Evolutionary conservation across 495 filamentous ascomycete genomes (phyloP).

Genomic region (Penicillium waksmanii): DNA sequence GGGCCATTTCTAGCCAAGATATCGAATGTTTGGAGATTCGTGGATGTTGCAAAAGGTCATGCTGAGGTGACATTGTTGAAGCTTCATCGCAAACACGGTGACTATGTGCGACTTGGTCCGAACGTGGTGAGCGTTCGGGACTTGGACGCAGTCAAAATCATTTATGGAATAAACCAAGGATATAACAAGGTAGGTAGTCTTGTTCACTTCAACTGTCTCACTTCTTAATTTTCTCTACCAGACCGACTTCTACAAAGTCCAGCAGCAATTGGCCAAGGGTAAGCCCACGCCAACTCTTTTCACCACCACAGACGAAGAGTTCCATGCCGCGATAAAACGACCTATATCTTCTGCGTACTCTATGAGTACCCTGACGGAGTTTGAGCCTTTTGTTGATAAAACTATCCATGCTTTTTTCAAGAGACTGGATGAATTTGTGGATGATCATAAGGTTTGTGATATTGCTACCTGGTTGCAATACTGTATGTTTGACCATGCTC

Average conservation of each 20-base stretch:
- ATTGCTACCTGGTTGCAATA: constrained; percentile 49
- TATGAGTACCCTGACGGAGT: constrained; percentile 39
- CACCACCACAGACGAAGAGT: constrained; percentile 41
- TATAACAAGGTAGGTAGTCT: constrained; percentile 15
- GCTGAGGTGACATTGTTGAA: constrained; percentile 33
- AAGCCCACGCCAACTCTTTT: constrained; percentile 37
- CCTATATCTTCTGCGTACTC: constrained; percentile 46
- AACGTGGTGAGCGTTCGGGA: constrained; percentile 57
- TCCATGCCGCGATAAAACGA: constrained; percentile 42
- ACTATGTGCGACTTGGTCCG: constrained; percentile 61
- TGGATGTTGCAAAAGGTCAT: constrained; percentile 24
- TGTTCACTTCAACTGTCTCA: neutral
- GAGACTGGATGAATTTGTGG: constrained; percentile 40
- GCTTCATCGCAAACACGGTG: constrained; percentile 57
- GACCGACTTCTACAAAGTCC: constrained; percentile 38
- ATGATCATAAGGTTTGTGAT: constrained; percentile 33
- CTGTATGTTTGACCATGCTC: constrained; percentile 14
- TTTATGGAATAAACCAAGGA: constrained; percentile 28
- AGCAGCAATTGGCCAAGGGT: constrained; percentile 27
- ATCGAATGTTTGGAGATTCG: constrained; percentile 22
- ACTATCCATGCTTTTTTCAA: constrained; percentile 34
- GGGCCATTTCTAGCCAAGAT: constrained; percentile 23
- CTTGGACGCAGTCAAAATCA: constrained; percentile 37
- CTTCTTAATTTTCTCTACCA: neutral
- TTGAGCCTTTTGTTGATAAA: constrained; percentile 43